Evolutionary conservation across 1,139 yeast species (phyloP).

Genomic region (Groenewaldozyma auringiensis): DNA sequence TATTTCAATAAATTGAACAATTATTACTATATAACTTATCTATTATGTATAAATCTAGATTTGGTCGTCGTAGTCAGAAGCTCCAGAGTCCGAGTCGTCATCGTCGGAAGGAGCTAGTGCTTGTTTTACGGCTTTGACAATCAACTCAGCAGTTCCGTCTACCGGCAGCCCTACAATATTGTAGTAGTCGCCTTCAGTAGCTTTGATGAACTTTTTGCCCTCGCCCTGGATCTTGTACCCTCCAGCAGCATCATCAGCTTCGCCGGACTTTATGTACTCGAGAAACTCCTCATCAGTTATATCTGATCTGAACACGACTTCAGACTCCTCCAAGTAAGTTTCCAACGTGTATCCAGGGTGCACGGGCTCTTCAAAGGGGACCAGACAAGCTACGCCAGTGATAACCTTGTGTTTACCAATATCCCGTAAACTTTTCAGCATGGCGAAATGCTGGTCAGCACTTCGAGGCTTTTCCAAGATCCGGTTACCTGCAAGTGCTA

Average conservation of each 20-base stretch:
- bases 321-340: constrained; percentile 39
- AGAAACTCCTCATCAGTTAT: constrained; percentile 48
- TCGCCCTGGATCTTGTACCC: constrained; percentile 88
- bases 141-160: constrained; percentile 43
- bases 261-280: constrained; percentile 59
- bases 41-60: no score
- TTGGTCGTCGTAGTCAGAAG: neutral
- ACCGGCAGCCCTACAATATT: constrained; percentile 91
- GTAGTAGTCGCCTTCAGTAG: constrained; percentile 69
- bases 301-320: constrained; percentile 40
- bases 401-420: constrained; percentile 47
- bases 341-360: constrained; percentile 36
- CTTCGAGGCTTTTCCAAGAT: constrained; percentile 73
- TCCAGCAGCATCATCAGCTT: constrained; percentile 81
- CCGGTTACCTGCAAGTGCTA: constrained; percentile 45
- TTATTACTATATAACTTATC: no score
- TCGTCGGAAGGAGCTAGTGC: constrained; percentile 17
- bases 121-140: constrained; percentile 29
- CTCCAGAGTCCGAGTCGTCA: constrained; percentile 8
- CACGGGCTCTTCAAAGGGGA: constrained; percentile 34
- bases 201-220: constrained; percentile 49
- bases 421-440: constrained; percentile 42
- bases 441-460: constrained; percentile 43
- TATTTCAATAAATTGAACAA: no score
- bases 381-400: constrained; percentile 57